A percentile compares a stretch with the other conserved stretches of the same genome.
phyloP scores from a whole-genome alignment of 1,139 yeast genomes.

The Zygosaccharomyces pseudobailii region DNA sequence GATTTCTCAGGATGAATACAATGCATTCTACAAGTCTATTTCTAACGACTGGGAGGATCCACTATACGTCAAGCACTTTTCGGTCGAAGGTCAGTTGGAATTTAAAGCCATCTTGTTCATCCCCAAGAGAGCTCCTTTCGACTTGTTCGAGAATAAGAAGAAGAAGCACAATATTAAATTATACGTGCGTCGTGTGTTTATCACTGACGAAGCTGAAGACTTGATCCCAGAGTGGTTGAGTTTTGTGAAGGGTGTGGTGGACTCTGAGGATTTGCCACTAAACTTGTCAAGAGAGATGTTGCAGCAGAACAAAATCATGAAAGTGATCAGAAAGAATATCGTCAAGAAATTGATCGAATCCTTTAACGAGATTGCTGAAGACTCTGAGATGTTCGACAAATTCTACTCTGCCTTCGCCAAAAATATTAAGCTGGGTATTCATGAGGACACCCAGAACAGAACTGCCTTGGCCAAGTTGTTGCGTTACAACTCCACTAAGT shows the following conservation, averaged over 20 bases:
- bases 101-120: slow-evolving; percentile 96
- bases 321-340: slow-evolving; percentile 98
- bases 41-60: slow-evolving; percentile 99
- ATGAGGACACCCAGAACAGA: slow-evolving; percentile 99
- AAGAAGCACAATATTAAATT: slow-evolving; percentile 98
- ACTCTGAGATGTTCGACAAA: slow-evolving; percentile 96
- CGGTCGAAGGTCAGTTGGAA: slow-evolving; percentile 99
- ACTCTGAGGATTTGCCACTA: slow-evolving; percentile 98
- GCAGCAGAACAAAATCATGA: slow-evolving; percentile 99
- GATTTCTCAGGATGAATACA: slow-evolving; percentile 97
- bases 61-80: slow-evolving; percentile 98
- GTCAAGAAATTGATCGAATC: slow-evolving; percentile 98
- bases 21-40: slow-evolving; percentile 98
- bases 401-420: slow-evolving; percentile 97
- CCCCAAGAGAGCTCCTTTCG: slow-evolving; percentile 99
- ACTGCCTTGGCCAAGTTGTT: slow-evolving; percentile 88
- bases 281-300: slow-evolving; percentile 99
- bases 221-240: slow-evolving; percentile 98
- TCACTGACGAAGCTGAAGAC: slow-evolving; percentile 99
- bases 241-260: slow-evolving; percentile 98
- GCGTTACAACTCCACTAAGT: slow-evolving; percentile 96
- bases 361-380: slow-evolving; percentile 98
- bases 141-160: slow-evolving; percentile 94
- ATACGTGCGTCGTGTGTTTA: slow-evolving; percentile 99
- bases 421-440: slow-evolving; percentile 98